Percentiles rank a stretch among this genome's conserved stretches.
Conservation (phyloP, 768 basidiomycete species). For the Chalciporus piperatus region DNA sequence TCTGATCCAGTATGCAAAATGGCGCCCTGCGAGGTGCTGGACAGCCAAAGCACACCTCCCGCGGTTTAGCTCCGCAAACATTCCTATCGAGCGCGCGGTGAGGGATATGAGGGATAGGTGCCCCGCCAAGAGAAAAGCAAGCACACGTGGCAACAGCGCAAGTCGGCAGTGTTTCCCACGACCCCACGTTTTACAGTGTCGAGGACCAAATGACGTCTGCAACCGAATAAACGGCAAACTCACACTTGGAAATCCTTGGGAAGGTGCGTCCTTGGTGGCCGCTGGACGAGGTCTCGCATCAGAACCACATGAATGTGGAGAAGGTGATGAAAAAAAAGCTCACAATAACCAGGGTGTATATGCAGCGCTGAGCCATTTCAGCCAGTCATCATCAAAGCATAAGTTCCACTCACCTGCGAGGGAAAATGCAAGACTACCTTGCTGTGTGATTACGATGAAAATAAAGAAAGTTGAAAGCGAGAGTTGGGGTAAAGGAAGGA, state of each 20-base stretch:
- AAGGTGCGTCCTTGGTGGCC: constrained; percentile 5
- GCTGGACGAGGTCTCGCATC: constrained; percentile 2
- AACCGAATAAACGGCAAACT: constrained; percentile 15
- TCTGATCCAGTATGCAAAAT: not conserved
- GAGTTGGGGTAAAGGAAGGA: constrained; percentile 35
- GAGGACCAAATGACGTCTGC: constrained; percentile 28
- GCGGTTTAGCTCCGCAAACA: not conserved
- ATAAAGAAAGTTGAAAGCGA: constrained; percentile 26
- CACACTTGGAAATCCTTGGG: constrained; percentile 14
- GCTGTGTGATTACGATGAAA: constrained; percentile 19
- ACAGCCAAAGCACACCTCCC: not conserved
- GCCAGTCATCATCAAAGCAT: constrained; percentile 2
- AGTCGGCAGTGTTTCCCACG: constrained; percentile 32
- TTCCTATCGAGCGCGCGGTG: not conserved
- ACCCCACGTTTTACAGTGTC: constrained; percentile 41
- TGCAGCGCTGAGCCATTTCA: constrained; percentile 7
- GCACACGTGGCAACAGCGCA: constrained; percentile 12
- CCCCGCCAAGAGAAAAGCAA: not conserved
- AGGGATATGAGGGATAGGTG: not conserved
- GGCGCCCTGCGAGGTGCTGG: not conserved
- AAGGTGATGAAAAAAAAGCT: constrained; percentile 6
- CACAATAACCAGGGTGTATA: constrained; percentile 13
- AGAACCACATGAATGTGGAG: not conserved
- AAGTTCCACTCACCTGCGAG: constrained; percentile 17
- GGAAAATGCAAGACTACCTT: constrained; percentile 11